A percentile compares a stretch with the other conserved stretches of the same genome.
Evolutionary conservation across 2,329 filamentous ascomycete species (phyloP).

Genomic region (Colletotrichum tofieldiae): DNA sequence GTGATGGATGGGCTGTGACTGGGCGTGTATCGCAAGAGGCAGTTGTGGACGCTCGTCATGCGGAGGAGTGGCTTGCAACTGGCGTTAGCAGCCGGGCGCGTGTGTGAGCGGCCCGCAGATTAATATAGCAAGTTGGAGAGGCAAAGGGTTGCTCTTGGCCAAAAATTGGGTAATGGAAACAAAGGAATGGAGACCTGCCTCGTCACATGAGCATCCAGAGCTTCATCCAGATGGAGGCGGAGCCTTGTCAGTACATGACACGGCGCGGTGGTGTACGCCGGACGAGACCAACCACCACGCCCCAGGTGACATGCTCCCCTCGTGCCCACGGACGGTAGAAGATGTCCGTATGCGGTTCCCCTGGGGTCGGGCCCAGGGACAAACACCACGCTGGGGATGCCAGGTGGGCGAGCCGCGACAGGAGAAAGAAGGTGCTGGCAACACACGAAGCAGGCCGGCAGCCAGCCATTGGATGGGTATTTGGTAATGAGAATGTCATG

Average conservation of each 20-base stretch:
- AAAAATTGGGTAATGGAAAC: conserved; percentile 67
- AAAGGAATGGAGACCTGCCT: conserved; percentile 57
- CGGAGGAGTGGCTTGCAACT: conserved; percentile 23
- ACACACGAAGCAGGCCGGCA: conserved; percentile 26
- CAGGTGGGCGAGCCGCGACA: conserved; percentile 1
- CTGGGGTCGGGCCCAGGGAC: conserved; percentile 14
- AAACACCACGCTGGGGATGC: conserved; percentile 2
- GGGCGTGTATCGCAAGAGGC: conserved; percentile 26
- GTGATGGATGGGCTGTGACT: neutral
- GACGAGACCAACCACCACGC: conserved; percentile 1
- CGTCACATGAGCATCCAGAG: conserved; percentile 54
- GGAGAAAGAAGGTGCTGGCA: conserved; percentile 35
- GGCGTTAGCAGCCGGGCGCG: conserved; percentile 24
- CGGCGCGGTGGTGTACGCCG: conserved; percentile 22
- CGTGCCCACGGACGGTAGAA: conserved; percentile 32
- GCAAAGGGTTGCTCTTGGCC: conserved; percentile 43
- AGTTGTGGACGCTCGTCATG: conserved; percentile 27
- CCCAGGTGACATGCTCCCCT: conserved; percentile 37
- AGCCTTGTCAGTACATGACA: conserved; percentile 38
- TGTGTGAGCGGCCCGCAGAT: conserved; percentile 44
- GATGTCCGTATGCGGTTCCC: conserved; percentile 3
- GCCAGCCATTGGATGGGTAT: conserved; percentile 53
- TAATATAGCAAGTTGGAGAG: conserved; percentile 41
- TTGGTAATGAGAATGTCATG: conserved; percentile 57
- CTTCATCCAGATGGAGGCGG: conserved; percentile 42